phyloP scores from a whole-genome alignment of 805 yeast genomes.

The Candida nanaspora region DNA sequence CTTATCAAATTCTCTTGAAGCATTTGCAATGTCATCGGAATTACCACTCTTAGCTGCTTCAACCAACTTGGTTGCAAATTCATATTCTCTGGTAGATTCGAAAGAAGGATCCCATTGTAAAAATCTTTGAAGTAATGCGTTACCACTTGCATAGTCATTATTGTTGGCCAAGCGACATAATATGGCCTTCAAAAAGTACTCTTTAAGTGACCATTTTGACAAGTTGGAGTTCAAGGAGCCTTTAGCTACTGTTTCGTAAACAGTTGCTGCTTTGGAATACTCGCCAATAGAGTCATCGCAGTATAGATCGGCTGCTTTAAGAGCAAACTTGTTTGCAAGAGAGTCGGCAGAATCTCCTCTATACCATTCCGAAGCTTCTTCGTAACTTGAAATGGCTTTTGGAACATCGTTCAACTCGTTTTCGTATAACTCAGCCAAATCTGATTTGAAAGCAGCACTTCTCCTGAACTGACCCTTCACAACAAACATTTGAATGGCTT shows the following conservation, averaged over 20 bases:
- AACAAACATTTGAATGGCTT: conserved; percentile 80
- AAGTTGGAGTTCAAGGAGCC: conserved; percentile 66
- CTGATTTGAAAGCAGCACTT: conserved; percentile 91
- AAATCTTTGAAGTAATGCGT: conserved; percentile 58
- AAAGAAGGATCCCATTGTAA: conserved; percentile 70
- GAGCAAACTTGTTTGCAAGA: conserved; percentile 75
- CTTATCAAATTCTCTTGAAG: conserved; percentile 79
- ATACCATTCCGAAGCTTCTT: conserved; percentile 95
- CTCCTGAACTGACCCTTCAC: conserved; percentile 91
- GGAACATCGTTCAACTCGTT: conserved; percentile 57
- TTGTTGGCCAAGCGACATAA: conserved; percentile 71
- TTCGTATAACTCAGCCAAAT: conserved; percentile 83
- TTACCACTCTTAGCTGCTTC: conserved; percentile 79
- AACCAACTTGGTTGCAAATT: conserved; percentile 56
- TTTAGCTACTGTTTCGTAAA: conserved; percentile 73
- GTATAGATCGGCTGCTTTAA: conserved; percentile 84
- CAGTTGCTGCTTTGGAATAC: conserved; percentile 66
- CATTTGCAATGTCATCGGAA: conserved; percentile 63
- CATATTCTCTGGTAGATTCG: conserved; percentile 67
- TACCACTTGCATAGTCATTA: conserved; percentile 82
- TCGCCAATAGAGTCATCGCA: conserved; percentile 59
- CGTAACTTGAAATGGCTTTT: conserved; percentile 72
- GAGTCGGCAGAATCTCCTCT: conserved; percentile 91
- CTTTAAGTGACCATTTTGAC: conserved; percentile 89
- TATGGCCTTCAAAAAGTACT: conserved; percentile 78